Percentiles rank a stretch among this genome's conserved stretches.
Conservation (phyloP, 1,284 basidiomycete genomes). For the Fomitopsis palustris region DNA sequence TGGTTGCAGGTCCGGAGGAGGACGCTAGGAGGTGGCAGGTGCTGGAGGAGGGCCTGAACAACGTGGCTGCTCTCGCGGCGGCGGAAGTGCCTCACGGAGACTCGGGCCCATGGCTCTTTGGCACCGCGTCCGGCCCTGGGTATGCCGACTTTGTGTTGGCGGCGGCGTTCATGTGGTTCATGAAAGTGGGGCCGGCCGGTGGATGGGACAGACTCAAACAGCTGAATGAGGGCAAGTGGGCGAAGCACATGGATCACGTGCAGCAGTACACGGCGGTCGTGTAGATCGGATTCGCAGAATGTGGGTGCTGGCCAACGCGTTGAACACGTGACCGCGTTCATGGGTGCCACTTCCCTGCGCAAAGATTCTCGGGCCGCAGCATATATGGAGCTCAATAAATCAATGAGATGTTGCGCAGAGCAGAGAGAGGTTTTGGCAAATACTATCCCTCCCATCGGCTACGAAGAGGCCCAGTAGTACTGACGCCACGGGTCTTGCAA, state of each 20-base stretch:
- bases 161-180: slow-evolving; percentile 1
- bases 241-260: background rate
- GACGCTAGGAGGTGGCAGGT: slow-evolving; percentile 2
- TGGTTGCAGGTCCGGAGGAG: slow-evolving; percentile 1
- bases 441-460: too few species aligned
- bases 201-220: slow-evolving; percentile 4
- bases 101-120: slow-evolving; percentile 3
- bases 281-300: background rate
- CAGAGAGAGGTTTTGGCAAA: too few species aligned
- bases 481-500: too few species aligned
- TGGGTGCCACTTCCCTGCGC: too few species aligned
- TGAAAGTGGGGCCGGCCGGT: background rate
- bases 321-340: too few species aligned
- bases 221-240: slow-evolving; percentile 4
- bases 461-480: too few species aligned
- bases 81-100: slow-evolving; percentile 5
- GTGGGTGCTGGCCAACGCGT: too few species aligned
- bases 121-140: background rate
- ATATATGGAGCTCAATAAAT: too few species aligned
- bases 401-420: too few species aligned
- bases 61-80: background rate
- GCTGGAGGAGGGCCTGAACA: background rate
- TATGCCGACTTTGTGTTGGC: slow-evolving; percentile 9
- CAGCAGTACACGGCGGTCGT: slow-evolving; percentile 1
- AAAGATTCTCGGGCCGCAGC: too few species aligned